Conservation (phyloP, 495 filamentous ascomycete species). For the Trichoderma virens region DNA sequence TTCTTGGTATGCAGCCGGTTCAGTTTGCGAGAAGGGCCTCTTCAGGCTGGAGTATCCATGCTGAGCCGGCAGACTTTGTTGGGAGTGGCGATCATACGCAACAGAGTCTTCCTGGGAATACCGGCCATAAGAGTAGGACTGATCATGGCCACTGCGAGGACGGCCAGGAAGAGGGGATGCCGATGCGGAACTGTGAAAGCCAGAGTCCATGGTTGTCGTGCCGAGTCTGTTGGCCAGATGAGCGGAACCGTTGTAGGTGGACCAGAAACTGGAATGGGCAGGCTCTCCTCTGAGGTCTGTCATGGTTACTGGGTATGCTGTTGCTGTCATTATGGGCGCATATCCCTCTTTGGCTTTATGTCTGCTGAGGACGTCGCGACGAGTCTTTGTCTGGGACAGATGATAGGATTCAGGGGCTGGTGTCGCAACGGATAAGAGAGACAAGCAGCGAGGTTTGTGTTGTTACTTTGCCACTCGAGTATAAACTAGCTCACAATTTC, state of each 20-base stretch:
- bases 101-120: constrained; percentile 37
- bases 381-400: neutral
- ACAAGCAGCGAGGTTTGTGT: neutral
- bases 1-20: constrained; percentile 42
- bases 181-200: constrained; percentile 28
- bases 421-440: neutral
- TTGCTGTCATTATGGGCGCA: constrained; percentile 46
- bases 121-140: constrained; percentile 36
- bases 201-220: constrained; percentile 33
- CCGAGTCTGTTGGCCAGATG: constrained; percentile 39
- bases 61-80: constrained; percentile 39
- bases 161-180: constrained; percentile 36
- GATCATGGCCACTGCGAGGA: constrained; percentile 33
- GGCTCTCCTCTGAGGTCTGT: constrained; percentile 48
- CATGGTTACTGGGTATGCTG: constrained; percentile 46
- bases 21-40: constrained; percentile 37
- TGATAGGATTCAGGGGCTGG: neutral
- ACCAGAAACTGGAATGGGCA: constrained; percentile 42
- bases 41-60: constrained; percentile 49
- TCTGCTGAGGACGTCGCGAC: neutral
- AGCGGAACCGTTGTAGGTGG: constrained; percentile 42
- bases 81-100: constrained; percentile 38
- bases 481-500: neutral
- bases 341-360: constrained; percentile 23
- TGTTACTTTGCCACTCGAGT: neutral